Percentiles rank a stretch among this genome's conserved stretches.
Conservation (phyloP, 2,329 filamentous ascomycete genomes). For the Pseudogymnoascus sp. region DNA sequence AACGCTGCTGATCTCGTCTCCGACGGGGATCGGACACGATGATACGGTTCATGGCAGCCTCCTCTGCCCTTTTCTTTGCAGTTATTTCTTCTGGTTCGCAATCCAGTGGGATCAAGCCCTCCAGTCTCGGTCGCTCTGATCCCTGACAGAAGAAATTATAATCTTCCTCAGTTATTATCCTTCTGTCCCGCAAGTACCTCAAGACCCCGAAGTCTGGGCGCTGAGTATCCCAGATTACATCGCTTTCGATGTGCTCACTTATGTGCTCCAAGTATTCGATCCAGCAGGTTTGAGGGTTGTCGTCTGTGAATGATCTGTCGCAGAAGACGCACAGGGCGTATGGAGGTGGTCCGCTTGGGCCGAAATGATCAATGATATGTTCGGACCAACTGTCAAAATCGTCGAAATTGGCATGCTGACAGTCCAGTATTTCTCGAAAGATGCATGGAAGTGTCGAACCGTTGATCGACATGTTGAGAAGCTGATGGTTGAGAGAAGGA, state of each 20-base stretch:
- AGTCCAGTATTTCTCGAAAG: slow-evolving; percentile 14
- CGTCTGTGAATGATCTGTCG: slow-evolving; percentile 22
- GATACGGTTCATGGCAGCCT: neutral
- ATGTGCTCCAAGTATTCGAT: slow-evolving; percentile 43
- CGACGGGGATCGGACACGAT: neutral
- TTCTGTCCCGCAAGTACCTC: slow-evolving; percentile 29
- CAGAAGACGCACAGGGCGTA: slow-evolving; percentile 45
- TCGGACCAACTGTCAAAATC: slow-evolving; percentile 35
- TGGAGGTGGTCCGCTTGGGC: slow-evolving; percentile 22
- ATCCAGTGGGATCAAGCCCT: neutral
- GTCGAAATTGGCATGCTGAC: slow-evolving; percentile 21
- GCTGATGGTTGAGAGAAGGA: neutral
- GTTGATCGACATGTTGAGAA: neutral
- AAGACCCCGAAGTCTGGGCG: slow-evolving; percentile 37
- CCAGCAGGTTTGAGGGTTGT: slow-evolving; percentile 19
- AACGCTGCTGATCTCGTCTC: neutral
- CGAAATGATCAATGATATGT: slow-evolving; percentile 37
- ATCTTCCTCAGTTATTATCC: slow-evolving; percentile 26
- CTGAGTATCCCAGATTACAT: slow-evolving; percentile 19
- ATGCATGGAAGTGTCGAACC: slow-evolving; percentile 19
- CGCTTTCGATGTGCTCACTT: slow-evolving; percentile 32
- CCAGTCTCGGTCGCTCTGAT: neutral
- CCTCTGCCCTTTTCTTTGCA: neutral
- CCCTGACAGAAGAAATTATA: slow-evolving; percentile 11
- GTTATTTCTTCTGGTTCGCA: neutral